phyloP scores from a whole-genome alignment of 768 basidiomycete genomes.

The Hortiboletus campestris region DNA sequence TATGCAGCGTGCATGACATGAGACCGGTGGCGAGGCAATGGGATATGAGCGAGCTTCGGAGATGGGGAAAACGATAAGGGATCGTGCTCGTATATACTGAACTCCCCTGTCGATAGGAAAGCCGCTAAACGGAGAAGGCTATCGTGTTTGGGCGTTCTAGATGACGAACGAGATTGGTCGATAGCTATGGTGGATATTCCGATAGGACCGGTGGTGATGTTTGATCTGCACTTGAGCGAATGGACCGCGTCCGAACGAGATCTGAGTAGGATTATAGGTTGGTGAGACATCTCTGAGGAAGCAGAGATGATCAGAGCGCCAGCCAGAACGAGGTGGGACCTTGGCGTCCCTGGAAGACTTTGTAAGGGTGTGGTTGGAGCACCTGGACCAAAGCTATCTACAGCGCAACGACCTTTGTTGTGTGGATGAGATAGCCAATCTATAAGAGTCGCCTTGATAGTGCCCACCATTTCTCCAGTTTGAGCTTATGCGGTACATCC shows the following conservation, averaged over 20 bases:
- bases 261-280: conserved; percentile 23
- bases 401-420: conserved; percentile 59
- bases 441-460: conserved; percentile 7
- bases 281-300: conserved; percentile 36
- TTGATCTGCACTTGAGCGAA: conserved; percentile 45
- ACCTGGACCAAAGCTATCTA: conserved; percentile 34
- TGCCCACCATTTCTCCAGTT: conserved; percentile 76
- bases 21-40: conserved; percentile 39
- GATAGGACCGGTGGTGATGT: conserved; percentile 26
- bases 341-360: background rate
- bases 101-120: conserved; percentile 70
- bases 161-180: conserved; percentile 66
- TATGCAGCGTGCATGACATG: conserved; percentile 67
- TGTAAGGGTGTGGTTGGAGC: background rate
- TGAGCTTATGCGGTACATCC: conserved; percentile 82
- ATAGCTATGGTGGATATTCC: conserved; percentile 65
- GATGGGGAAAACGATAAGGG: conserved; percentile 42
- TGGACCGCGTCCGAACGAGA: conserved; percentile 30
- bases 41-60: conserved; percentile 47
- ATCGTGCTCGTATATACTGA: conserved; percentile 56
- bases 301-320: conserved; percentile 61
- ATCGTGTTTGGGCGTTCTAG: conserved; percentile 28
- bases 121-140: conserved; percentile 46
- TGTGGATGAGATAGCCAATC: conserved; percentile 21
- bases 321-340: conserved; percentile 52